These are phyloP conservation scores for Lactifluus pinguis DNA, from an alignment of 768 basidiomycete species.

Conservation along the genomic window DNA sequence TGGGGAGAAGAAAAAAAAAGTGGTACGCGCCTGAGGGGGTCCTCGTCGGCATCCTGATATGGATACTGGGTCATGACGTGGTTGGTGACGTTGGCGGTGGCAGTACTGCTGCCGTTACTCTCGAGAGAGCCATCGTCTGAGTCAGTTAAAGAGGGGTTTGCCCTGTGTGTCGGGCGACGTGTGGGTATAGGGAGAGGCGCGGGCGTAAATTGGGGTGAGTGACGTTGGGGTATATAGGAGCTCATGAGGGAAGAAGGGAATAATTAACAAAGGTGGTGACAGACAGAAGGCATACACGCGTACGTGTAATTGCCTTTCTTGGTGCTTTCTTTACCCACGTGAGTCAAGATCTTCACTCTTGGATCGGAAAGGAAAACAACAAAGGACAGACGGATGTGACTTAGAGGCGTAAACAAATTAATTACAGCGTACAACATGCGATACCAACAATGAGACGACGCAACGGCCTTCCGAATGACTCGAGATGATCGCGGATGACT, in stretches of 20 bases:
- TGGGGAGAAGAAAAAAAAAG: background rate
- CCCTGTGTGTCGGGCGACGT: slow-evolving; percentile 7
- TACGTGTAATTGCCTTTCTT: too few relatives aligned
- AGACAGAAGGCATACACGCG: too few relatives aligned
- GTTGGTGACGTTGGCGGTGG: background rate
- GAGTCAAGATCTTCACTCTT: background rate
- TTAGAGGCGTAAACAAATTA: too few relatives aligned
- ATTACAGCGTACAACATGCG: too few relatives aligned
- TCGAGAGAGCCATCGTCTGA: slow-evolving; percentile 1
- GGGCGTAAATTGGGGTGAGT: slow-evolving; percentile 12
- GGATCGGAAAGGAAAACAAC: background rate
- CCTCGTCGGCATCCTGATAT: slow-evolving; percentile 12
- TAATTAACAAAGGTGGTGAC: too few relatives aligned
- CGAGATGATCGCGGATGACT: too few relatives aligned
- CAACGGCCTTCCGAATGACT: too few relatives aligned
- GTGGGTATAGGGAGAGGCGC: slow-evolving; percentile 11
- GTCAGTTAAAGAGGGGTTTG: slow-evolving; percentile 7
- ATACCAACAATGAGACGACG: too few relatives aligned
- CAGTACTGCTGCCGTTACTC: background rate
- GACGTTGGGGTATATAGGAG: slow-evolving; percentile 5
- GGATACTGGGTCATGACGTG: slow-evolving; percentile 15
- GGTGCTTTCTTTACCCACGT: too few relatives aligned
- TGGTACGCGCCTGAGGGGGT: slow-evolving; percentile 5
- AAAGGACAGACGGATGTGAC: too few relatives aligned
- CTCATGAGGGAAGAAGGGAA: background rate